Base-by-base conservation (phyloP, 352 stramenopile genomes). In the Phytopythium cucurbitacearum region DNA sequence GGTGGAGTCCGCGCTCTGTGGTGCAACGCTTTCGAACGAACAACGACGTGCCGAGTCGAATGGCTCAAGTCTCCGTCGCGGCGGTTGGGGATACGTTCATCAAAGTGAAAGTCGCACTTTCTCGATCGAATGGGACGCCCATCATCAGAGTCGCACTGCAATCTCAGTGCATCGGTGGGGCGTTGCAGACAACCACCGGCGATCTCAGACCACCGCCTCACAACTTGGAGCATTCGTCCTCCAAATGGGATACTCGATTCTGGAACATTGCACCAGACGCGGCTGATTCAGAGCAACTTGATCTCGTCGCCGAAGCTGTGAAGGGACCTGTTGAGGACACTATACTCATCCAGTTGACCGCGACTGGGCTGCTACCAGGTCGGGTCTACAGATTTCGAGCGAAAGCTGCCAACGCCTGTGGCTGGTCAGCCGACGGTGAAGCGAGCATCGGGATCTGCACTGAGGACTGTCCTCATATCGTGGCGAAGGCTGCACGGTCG, bases 371-470 rank as follows among this genome's bases (percentile, higher is more conserved):
- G 4, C 12, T 64, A 1, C 70, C 73, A 1, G 76, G 76, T 3
- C 64, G 65, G 4, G 60, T 84, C 6, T 87, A 87, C 37, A 77
- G 74, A 52, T 79, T 82, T 46, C 70, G 71, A 2, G 41, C 65
- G 3, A 76, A 78, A 45, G 73, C 66, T 11, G 64, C 40, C 48
- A 87, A 87, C 45, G 46, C 55, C 8, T 68, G 62, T 28, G 76
- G 73, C 9, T 87, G 76, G 76, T 85, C 73, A 7, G 59, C 64
- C 1, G 68, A 79, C 36, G 73, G 76, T 0, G 71, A 80, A 36
- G 49, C 73, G 36, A 84, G 70, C 45, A 63, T 75, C 38, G 73
- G 69, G 0, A 73, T 87, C 33, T 80, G 64, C 40, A 87, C 73
- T 1, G 83, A 84, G 13, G 68, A 77, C n/a, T 65, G 59, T 2